A percentile compares a stretch with the other conserved stretches of the same genome.
These are phyloP conservation scores for Monosporascus sp. DNA, from an alignment of 2,329 filamentous ascomycete species.

Conservation along the genomic window DNA sequence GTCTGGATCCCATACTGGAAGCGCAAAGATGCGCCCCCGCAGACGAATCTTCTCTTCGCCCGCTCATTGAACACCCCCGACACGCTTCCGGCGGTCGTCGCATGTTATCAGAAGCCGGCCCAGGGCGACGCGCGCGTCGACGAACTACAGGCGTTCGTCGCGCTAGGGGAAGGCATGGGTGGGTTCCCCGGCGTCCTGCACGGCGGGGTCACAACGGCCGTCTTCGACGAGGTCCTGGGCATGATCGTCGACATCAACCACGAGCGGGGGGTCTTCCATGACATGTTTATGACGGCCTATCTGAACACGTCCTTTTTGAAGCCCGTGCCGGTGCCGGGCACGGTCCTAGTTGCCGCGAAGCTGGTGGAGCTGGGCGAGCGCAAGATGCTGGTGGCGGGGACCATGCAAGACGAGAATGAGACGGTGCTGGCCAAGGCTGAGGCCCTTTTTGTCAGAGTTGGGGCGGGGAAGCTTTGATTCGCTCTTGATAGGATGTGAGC, in stretches of 20 bases:
- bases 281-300: neutral
- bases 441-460: neutral
- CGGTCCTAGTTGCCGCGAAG: neutral
- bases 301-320: neutral
- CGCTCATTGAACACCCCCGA: neutral
- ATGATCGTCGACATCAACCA: neutral
- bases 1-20: neutral
- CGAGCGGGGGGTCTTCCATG: conserved; percentile 1
- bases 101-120: neutral
- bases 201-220: neutral
- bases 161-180: neutral
- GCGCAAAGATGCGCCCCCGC: neutral
- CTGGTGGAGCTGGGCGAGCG: neutral
- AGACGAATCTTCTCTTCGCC: neutral
- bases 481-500: no score
- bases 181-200: neutral
- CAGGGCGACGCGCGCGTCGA: neutral
- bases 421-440: neutral
- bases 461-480: neutral
- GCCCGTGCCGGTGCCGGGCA: neutral
- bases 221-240: conserved; percentile 2
- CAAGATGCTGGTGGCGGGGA: neutral
- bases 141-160: neutral
- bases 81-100: neutral
- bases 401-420: neutral